A percentile compares a stretch with the other conserved stretches of the same genome.
Evolutionary conservation across 768 basidiomycete genomes (phyloP).

Genomic region (Auricularia heimuer): DNA sequence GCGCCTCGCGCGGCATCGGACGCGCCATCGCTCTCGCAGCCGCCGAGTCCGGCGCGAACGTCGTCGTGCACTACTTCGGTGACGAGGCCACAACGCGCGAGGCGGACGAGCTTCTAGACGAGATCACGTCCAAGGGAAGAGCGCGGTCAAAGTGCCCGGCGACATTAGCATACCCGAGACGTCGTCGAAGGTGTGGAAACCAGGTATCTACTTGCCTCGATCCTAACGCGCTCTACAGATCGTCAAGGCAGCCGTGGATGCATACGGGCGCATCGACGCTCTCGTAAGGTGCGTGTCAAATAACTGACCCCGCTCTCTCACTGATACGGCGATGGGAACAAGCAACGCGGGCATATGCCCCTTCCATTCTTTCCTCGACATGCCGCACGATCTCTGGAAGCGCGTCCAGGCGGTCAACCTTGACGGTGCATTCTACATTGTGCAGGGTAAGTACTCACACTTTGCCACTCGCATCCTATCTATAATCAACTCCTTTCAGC

Average conservation of each 20-base stretch:
- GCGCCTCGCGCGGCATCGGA: slow-evolving; percentile 66
- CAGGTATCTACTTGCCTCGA: no score
- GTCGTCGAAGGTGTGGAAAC: slow-evolving; percentile 34
- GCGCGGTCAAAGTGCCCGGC: slow-evolving; percentile 44
- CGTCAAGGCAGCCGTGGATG: slow-evolving; percentile 45
- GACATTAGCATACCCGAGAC: slow-evolving; percentile 55
- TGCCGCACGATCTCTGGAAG: slow-evolving; percentile 56
- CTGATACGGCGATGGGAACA: no score
- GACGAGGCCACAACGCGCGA: slow-evolving; percentile 44
- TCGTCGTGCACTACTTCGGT: slow-evolving; percentile 62
- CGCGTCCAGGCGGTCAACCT: slow-evolving; percentile 61
- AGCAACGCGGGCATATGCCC: slow-evolving; percentile 65
- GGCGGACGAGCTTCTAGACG: slow-evolving; percentile 32
- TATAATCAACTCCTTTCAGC: slow-evolving; percentile 26
- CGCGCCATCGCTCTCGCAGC: slow-evolving; percentile 57
- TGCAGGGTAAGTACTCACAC: slow-evolving; percentile 36
- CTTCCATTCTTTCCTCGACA: slow-evolving; percentile 63
- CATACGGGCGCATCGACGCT: slow-evolving; percentile 55
- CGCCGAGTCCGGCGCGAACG: slow-evolving; percentile 52
- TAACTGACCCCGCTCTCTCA: no score
- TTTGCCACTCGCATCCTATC: background rate
- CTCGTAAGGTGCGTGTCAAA: slow-evolving; percentile 16
- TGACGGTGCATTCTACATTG: slow-evolving; percentile 65
- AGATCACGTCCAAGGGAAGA: slow-evolving; percentile 33
- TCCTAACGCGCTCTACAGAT: slow-evolving; percentile 32